Evolutionary conservation across 75 land plant species (phyloP).

Genomic region (Azolla pinnata): DNA sequence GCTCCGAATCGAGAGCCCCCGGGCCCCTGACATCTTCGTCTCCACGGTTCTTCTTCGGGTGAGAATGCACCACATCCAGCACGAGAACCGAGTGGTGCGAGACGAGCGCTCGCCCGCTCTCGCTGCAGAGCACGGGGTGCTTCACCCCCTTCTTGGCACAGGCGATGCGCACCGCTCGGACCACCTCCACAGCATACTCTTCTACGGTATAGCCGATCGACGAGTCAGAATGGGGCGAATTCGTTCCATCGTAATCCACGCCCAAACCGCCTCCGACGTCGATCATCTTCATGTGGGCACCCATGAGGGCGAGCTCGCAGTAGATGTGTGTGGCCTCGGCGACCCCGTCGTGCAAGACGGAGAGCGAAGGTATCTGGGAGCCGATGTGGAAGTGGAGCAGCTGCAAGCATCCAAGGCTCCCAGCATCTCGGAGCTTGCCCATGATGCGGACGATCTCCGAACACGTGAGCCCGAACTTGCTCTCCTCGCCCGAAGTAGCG

Average conservation of each 20-base stretch:
- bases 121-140: constrained; percentile 69
- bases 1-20: constrained; percentile 2
- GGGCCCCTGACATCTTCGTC: background rate
- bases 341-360: constrained; percentile 60
- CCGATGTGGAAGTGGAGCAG: constrained; percentile 94
- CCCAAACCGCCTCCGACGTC: constrained; percentile 94
- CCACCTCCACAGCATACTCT: constrained; percentile 66
- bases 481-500: constrained; percentile 86
- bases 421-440: constrained; percentile 26
- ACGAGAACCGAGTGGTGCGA: constrained; percentile 91
- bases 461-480: constrained; percentile 79
- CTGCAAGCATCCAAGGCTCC: constrained; percentile 73
- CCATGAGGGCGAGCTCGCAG: constrained; percentile 67
- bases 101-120: constrained; percentile 86
- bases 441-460: constrained; percentile 56
- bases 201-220: constrained; percentile 65
- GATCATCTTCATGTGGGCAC: constrained; percentile 62
- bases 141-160: constrained; percentile 48
- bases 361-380: constrained; percentile 78
- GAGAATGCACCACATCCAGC: constrained; percentile 78
- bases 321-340: constrained; percentile 75
- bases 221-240: constrained; percentile 56
- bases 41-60: constrained; percentile 1
- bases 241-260: constrained; percentile 79
- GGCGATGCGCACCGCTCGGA: constrained; percentile 37